These are phyloP conservation scores for Ogataea salicorniae DNA, from an alignment of 805 yeast species.

Conservation along the genomic window DNA sequence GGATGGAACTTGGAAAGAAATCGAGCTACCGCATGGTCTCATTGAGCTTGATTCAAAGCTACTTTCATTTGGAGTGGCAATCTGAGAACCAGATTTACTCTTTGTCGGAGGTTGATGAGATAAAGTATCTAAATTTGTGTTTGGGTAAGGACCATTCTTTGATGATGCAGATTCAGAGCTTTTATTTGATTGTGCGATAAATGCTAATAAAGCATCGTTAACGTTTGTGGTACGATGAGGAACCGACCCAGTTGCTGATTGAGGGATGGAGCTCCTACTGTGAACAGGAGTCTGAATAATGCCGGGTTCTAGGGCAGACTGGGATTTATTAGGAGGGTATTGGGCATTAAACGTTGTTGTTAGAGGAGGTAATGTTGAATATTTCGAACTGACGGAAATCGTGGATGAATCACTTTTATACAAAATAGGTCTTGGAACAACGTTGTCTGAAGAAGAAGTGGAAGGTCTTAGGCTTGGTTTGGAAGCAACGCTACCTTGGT, in stretches of 20 bases:
- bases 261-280: too few relatives aligned
- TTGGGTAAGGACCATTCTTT: too few relatives aligned
- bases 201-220: too few relatives aligned
- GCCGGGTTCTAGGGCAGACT: not conserved
- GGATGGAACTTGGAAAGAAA: slow-evolving; percentile 46
- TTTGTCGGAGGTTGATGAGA: not conserved
- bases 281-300: too few relatives aligned
- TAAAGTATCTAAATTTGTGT: too few relatives aligned
- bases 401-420: slow-evolving; percentile 14
- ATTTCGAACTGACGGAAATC: slow-evolving; percentile 8
- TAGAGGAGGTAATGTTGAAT: slow-evolving; percentile 20
- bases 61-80: slow-evolving; percentile 6
- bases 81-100: not conserved
- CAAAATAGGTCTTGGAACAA: slow-evolving; percentile 18
- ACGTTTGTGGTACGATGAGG: too few relatives aligned
- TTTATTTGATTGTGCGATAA: too few relatives aligned
- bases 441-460: not conserved
- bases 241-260: too few relatives aligned
- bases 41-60: slow-evolving; percentile 13
- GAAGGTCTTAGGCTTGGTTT: not conserved
- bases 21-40: slow-evolving; percentile 18
- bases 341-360: slow-evolving; percentile 5
- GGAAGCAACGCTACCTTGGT: not conserved
- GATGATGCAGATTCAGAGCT: too few relatives aligned
- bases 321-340: not conserved